These are phyloP conservation scores for Aspergillus pseudoglaucus DNA, from an alignment of 2,329 filamentous ascomycete species.

Conservation along the genomic window DNA sequence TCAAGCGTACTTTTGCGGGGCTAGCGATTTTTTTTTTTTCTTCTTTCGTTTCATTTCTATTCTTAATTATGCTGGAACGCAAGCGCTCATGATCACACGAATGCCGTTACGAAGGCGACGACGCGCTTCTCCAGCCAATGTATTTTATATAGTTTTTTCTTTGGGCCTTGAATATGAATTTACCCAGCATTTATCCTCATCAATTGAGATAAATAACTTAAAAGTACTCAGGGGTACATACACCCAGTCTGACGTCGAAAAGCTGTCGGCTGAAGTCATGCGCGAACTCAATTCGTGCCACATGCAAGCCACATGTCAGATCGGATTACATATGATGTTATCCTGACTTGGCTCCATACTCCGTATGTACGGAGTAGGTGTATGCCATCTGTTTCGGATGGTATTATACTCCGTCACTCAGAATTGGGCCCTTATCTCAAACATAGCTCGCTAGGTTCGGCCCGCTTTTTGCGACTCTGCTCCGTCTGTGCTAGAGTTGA, in stretches of 20 bases:
- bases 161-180: neutral
- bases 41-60: constrained; percentile 3
- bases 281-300: neutral
- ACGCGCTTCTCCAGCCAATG: neutral
- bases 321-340: neutral
- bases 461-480: too few species aligned
- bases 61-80: neutral
- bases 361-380: too few species aligned
- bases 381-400: too few species aligned
- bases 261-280: neutral
- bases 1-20: constrained; percentile 9
- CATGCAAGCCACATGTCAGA: neutral
- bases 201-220: too few species aligned
- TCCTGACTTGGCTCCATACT: neutral
- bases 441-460: too few species aligned
- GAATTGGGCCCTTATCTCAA: too few species aligned
- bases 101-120: constrained; percentile 8
- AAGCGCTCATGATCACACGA: neutral
- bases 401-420: too few species aligned
- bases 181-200: neutral
- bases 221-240: neutral
- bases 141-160: neutral
- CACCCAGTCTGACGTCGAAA: neutral
- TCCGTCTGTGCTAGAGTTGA: too few species aligned
- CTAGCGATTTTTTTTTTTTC: constrained; percentile 6